Conservation (phyloP, 352 stramenopile genomes). For the Stephanocyclus meneghinianus region DNA sequence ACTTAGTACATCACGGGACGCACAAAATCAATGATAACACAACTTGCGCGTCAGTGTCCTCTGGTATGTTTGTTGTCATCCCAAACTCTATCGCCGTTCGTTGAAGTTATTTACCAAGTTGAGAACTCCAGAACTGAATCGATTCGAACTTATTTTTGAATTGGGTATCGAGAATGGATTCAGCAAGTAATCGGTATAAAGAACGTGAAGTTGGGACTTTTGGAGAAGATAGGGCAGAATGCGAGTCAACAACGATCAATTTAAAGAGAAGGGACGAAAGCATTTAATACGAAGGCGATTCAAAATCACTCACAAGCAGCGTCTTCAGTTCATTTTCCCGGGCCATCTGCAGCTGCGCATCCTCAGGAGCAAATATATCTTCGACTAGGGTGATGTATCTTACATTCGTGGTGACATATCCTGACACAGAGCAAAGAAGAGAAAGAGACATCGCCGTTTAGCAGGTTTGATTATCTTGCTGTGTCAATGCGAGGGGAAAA, state of each 20-base stretch:
- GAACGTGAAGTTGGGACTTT: constrained; percentile 18
- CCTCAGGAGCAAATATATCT: constrained; percentile 31
- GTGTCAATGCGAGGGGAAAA: neutral
- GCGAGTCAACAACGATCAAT: neutral
- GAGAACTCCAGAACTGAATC: constrained; percentile 32
- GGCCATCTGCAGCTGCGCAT: constrained; percentile 31
- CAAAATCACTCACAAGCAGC: constrained; percentile 34
- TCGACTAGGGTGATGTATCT: constrained; percentile 40
- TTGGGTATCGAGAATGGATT: constrained; percentile 40
- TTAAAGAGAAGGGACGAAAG: neutral
- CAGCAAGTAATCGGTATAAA: constrained; percentile 41
- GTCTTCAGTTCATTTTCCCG: constrained; percentile 33
- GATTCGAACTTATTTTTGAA: constrained; percentile 40
- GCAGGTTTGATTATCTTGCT: neutral
- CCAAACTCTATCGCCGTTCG: neutral
- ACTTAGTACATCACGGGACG: no score
- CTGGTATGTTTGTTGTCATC: neutral
- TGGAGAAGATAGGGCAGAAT: neutral
- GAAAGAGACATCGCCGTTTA: no score
- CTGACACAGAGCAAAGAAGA: constrained; percentile 1
- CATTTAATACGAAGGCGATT: no score
- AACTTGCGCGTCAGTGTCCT: no score
- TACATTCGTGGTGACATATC: constrained; percentile 46
- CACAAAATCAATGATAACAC: no score
- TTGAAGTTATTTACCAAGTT: constrained; percentile 32